Base-by-base conservation (phyloP, 2,329 filamentous ascomycete genomes). In the Cryoendolithus antarcticus region DNA sequence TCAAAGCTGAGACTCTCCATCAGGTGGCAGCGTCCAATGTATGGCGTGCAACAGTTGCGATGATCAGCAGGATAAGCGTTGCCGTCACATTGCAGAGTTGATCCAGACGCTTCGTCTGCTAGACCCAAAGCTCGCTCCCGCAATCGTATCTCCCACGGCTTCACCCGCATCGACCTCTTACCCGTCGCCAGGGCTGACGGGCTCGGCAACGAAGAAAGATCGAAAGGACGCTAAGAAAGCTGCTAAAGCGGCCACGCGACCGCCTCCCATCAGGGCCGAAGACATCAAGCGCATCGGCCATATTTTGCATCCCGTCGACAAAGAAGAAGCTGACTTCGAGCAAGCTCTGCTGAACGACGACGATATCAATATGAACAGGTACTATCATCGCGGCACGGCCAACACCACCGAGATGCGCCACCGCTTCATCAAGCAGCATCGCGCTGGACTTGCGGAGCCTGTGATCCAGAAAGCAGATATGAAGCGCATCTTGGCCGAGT, bases 11-110 rank as follows among this genome's bases (percentile, higher is more conserved):
- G n/a, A n/a, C n/a, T n/a, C n/a, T n/a, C n/a, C 24, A 21, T 38
- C 7, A 45, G 49, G 47, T 24, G 48, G 46, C 29, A 49, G 49
- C 32, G 44, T 44, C 6, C 41, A 45, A n/a, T 54, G 51, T 40
- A 48, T 39, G 19, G 48, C 50, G 11, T 69, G 65, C 47, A 54
- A 56, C 13, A 59, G 49, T 21, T 59, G 55, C 11, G 60, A 59
- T 11, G 59, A 62, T 34, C 49, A 61, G 42, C 63, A 66, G 43
- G 48, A 60, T 4, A 62, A 62, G 44, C 53, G 65, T 13, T 62
- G 67, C 45, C 50, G 57, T 34, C 58, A 62, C 29, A 63, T 67
- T 44, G 54, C 57, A 9, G 47, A 54, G 32, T 41, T 55, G 4
- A 13, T 49, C n/a, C 41, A 44, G 34, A 41, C 48, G 32, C 44